Base-by-base conservation (phyloP, 345 rosid genomes). In the Populus ilicifolia region DNA sequence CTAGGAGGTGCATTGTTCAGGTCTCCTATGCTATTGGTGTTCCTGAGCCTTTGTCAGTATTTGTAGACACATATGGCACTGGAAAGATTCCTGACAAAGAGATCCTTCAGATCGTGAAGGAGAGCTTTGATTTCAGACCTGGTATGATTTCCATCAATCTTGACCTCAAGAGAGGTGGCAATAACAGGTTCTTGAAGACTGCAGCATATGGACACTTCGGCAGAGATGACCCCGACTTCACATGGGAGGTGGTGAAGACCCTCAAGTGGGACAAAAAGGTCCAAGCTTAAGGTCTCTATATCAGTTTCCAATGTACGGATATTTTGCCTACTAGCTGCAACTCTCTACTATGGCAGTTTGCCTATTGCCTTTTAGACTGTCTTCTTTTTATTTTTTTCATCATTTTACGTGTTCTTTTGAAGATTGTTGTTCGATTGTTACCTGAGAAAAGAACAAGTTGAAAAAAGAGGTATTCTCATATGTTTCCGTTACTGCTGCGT, bases 121-220 rank as follows among this genome's bases (percentile, higher is more conserved):
- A 93, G 86, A 89, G 61, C 78, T 93, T 93, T 46, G 94, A 93
- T 80, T 93, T 93, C 83, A 89, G 96, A 88, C 97, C 97, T 41
- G 94, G 96, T 17, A 91, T 91, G 97, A 93, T 93, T 74, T 83
- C 92, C 61, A 91, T 86, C 75, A 86, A 91, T 80, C 87, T 93
- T 64, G 96, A 93, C 76, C 90, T 93, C 75, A 89, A 89, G 82
- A 88, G 94, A 76, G 97, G 95, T 70, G 93, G 97, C 74, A 93
- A 88, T 52, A 76, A 85, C 48, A 87, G 97, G 84, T 91, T 91
- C 82, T 82, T 92, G 87, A 92, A 91, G 87, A 92, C 97, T 2
- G 97, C 94, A 20, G 94, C 94, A 0, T 91, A 92, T 21, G 94
- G 97, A 16, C 93, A 91, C 86, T 91, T 92, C 7, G 95, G 97